A percentile compares a stretch with the other conserved stretches of the same genome.
Evolutionary conservation across 148 eudicot species (phyloP).

Genomic region (Suaeda aralocaspica): DNA sequence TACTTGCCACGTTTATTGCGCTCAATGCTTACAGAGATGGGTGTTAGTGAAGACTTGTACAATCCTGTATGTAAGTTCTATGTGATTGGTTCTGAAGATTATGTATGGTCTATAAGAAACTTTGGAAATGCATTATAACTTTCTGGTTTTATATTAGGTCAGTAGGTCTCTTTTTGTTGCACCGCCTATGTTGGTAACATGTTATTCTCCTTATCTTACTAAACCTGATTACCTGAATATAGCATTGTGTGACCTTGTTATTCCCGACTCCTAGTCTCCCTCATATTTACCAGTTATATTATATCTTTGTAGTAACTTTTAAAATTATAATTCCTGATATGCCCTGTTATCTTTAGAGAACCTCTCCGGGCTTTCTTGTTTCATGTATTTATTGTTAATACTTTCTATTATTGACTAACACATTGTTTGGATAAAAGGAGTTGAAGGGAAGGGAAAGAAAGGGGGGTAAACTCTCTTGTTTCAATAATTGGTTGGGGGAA

Average conservation of each 20-base stretch:
- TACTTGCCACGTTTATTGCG: constrained; percentile 63
- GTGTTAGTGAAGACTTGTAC: constrained; percentile 83
- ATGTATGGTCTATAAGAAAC: not conserved
- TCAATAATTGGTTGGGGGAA: too few relatives aligned
- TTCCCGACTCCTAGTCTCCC: not conserved
- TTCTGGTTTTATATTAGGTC: too few relatives aligned
- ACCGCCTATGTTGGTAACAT: not conserved
- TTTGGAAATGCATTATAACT: too few relatives aligned
- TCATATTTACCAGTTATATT: not conserved
- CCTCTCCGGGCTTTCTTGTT: too few relatives aligned
- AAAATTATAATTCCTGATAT: not conserved
- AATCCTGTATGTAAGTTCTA: constrained; percentile 96
- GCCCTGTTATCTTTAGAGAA: not conserved
- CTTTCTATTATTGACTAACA: too few relatives aligned
- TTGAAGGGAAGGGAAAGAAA: too few relatives aligned
- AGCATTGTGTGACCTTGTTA: not conserved
- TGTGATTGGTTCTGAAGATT: constrained; percentile 14
- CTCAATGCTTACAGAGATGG: constrained; percentile 56
- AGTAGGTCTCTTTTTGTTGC: not conserved
- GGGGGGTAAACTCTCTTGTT: too few relatives aligned
- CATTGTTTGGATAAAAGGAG: too few relatives aligned
- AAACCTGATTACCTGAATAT: not conserved
- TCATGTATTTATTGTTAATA: too few relatives aligned
- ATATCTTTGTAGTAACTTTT: too few relatives aligned
- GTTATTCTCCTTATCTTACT: not conserved